Base-by-base conservation (phyloP, 2,329 filamentous ascomycete species). In the Albophoma yamanashiensis region DNA sequence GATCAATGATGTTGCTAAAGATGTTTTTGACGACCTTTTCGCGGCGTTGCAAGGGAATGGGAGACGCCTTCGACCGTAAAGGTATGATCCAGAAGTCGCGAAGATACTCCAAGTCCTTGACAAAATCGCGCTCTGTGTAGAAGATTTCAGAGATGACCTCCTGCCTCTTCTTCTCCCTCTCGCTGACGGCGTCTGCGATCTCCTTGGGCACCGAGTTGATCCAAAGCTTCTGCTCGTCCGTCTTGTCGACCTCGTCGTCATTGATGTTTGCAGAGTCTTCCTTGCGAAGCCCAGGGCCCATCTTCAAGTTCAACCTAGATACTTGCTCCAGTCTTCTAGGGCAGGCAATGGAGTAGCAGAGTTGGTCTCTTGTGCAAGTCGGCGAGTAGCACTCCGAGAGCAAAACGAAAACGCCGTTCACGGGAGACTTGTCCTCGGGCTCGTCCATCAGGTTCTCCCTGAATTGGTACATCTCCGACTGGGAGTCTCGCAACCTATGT, bases 61-160 rank as follows among this genome's bases (percentile, higher is more conserved):
- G 93, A 4, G 93, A 97, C 20, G 83, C 82, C 63, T 88, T 87
- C 36, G 88, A 89, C 57, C 92, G 86, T 60, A 99, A 77, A 12
- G 94, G 94, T 66, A 94, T 84, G 77, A 99, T 96, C 94, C 94
- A 99, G 79, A 97, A 99, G 77, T 99, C 94, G 63, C 94, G 86
- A 38, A 99, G 80, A 71, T 99, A 99, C 74, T 99, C 94, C 68
- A 99, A 79, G 74, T 99, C 94, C 78, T 99, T 99, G 71, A 99
- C 94, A 68, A 99, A 99, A 76, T 99, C 94, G 67, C 94, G 86
- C 73, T 99, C 94, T 0, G 94, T 99, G 76, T 99, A 99, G 86
- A 95, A 97, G 63, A 97, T 87, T 73, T 99, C 94, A 7, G 93
- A 97, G 62, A 99, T 97, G 67, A 99, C 90, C 71, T 99, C 94